Conservation (phyloP, 192 early-diverging fungal genomes). For the Gaertneriomyces sp. region DNA sequence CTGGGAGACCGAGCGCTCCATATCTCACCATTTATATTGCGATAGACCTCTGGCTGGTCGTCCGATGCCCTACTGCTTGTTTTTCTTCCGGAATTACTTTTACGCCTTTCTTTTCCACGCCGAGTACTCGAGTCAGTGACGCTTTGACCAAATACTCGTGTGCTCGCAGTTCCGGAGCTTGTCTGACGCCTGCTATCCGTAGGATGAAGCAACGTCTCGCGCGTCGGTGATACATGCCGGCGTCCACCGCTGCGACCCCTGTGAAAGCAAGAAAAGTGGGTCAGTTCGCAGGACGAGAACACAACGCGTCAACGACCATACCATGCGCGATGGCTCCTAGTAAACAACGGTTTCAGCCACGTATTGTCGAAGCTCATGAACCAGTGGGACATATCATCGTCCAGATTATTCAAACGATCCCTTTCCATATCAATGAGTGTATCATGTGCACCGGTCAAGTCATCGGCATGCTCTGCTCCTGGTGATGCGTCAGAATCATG, state of each 20-base stretch:
- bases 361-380: slow-evolving; percentile 79
- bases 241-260: slow-evolving; percentile 1
- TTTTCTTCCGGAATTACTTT: too few species aligned
- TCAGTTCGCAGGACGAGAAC: too few species aligned
- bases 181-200: background rate
- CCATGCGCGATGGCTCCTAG: slow-evolving; percentile 7
- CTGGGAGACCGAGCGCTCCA: too few species aligned
- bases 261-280: too few species aligned
- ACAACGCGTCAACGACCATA: too few species aligned
- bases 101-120: too few species aligned
- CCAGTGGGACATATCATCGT: slow-evolving; percentile 64
- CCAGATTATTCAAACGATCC: slow-evolving; percentile 10
- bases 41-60: too few species aligned
- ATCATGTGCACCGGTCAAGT: slow-evolving; percentile 14
- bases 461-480: background rate
- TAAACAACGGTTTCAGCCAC: slow-evolving; percentile 79
- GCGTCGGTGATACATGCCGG: slow-evolving; percentile 2
- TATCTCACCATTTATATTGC: too few species aligned
- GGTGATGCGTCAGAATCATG: background rate
- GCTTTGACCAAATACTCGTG: too few species aligned
- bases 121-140: too few species aligned
- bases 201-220: background rate
- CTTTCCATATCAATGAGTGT: slow-evolving; percentile 12
- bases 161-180: too few species aligned
- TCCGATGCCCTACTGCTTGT: too few species aligned